Percentiles rank a stretch among this genome's conserved stretches.
Evolutionary conservation across 345 rosid genomes (phyloP).

Genomic region (Citrus sinensis): DNA sequence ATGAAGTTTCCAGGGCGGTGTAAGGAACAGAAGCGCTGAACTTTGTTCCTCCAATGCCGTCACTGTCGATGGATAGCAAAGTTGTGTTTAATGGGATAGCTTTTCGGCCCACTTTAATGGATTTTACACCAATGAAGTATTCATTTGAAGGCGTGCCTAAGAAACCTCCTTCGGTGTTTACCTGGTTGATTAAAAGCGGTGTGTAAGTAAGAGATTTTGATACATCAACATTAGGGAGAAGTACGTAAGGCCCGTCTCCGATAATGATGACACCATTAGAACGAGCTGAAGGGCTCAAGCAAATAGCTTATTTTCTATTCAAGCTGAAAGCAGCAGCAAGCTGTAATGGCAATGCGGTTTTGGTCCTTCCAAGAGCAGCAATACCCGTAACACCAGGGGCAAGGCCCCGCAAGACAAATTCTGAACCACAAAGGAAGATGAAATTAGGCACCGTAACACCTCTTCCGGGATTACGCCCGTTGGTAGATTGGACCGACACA

Average conservation of each 20-base stretch:
- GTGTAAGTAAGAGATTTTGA: slow-evolving; percentile 27
- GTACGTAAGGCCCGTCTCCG: slow-evolving; percentile 28
- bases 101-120: slow-evolving; percentile 22
- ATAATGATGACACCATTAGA: slow-evolving; percentile 26
- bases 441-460: slow-evolving; percentile 18
- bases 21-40: slow-evolving; percentile 24
- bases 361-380: slow-evolving; percentile 18
- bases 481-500: slow-evolving; percentile 15
- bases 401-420: slow-evolving; percentile 10
- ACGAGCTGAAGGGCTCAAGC: slow-evolving; percentile 17
- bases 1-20: slow-evolving; percentile 6
- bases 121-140: slow-evolving; percentile 28
- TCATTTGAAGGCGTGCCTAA: slow-evolving; percentile 21
- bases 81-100: slow-evolving; percentile 21
- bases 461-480: slow-evolving; percentile 28
- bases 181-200: slow-evolving; percentile 25
- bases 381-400: slow-evolving; percentile 18
- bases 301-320: slow-evolving; percentile 20
- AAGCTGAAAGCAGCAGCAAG: slow-evolving; percentile 23
- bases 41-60: slow-evolving; percentile 33
- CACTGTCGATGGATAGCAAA: slow-evolving; percentile 19
- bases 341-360: slow-evolving; percentile 7
- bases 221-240: slow-evolving; percentile 23
- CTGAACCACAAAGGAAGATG: slow-evolving; percentile 9
- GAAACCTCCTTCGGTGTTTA: slow-evolving; percentile 9